Evolutionary conservation across 2,329 filamentous ascomycete species (phyloP).

Genomic region (Cercospora zeina): DNA sequence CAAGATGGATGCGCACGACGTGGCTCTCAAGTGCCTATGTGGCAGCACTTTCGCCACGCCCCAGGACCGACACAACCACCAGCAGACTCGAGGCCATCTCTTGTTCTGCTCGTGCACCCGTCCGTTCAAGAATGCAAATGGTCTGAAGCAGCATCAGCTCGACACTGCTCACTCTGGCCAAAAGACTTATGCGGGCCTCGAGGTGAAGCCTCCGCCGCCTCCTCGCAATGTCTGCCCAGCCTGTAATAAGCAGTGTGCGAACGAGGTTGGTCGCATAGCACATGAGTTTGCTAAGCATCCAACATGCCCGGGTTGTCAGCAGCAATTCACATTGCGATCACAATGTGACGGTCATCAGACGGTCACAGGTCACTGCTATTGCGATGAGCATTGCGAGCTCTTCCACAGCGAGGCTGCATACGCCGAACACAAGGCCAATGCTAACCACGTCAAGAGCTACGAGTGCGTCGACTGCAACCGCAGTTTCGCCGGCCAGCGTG

Average conservation of each 20-base stretch:
- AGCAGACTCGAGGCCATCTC: constrained; percentile 1
- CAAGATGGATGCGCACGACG: neutral
- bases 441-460: constrained; percentile 16
- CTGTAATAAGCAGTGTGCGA: constrained; percentile 16
- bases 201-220: neutral
- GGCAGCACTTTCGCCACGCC: neutral
- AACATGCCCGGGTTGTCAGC: constrained; percentile 21
- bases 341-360: constrained; percentile 18
- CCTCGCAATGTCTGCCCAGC: neutral
- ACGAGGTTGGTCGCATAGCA: constrained; percentile 5
- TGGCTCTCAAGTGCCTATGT: neutral
- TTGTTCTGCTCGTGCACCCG: constrained; percentile 1
- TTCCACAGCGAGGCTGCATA: constrained; percentile 9
- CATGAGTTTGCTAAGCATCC: constrained; percentile 10
- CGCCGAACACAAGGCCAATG: constrained; percentile 11
- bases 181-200: neutral
- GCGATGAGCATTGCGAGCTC: constrained; percentile 16
- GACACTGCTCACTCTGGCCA: neutral
- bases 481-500: constrained; percentile 14
- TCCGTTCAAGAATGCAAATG: neutral
- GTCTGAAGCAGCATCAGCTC: neutral
- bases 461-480: constrained; percentile 21
- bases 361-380: constrained; percentile 21
- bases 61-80: neutral
- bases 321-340: constrained; percentile 9